A percentile compares a stretch with the other conserved stretches of the same genome.
Conservation (phyloP, 345 rosid genomes). For the Kandelia obovata region DNA sequence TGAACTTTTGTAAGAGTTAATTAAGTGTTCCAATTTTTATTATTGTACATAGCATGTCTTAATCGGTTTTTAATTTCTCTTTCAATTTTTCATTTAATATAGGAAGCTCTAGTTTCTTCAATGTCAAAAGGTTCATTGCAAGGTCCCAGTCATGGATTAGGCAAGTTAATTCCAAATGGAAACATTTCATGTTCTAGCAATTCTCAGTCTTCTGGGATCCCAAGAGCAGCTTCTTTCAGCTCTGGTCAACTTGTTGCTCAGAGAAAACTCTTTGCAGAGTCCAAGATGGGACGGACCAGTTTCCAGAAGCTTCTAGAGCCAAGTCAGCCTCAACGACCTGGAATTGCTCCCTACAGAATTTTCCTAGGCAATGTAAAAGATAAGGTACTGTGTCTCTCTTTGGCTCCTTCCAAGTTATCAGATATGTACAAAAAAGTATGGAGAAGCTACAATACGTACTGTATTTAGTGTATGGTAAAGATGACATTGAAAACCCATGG, state of each 20-base stretch:
- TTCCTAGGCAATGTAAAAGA: constrained; percentile 92
- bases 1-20: not conserved
- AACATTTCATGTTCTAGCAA: constrained; percentile 33
- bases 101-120: constrained; percentile 41
- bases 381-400: constrained; percentile 48
- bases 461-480: not conserved
- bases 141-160: constrained; percentile 19
- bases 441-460: not conserved
- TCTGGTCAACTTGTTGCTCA: constrained; percentile 60
- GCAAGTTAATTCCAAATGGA: constrained; percentile 42
- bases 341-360: constrained; percentile 88
- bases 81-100: constrained; percentile 2
- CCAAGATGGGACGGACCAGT: constrained; percentile 79
- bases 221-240: constrained; percentile 43
- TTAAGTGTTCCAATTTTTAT: not conserved
- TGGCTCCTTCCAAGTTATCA: constrained; percentile 4
- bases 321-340: constrained; percentile 68
- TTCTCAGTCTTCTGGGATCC: constrained; percentile 32
- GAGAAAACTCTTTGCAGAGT: constrained; percentile 71
- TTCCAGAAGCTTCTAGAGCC: constrained; percentile 97
- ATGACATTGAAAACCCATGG: not conserved
- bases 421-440: not conserved
- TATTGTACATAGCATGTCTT: not conserved
- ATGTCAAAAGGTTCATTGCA: constrained; percentile 29
- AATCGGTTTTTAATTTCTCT: not conserved